Percentiles rank a stretch among this genome's conserved stretches.
Evolutionary conservation across 73 alveolate species (phyloP).

Genomic region (Paramecium pentaurelia): DNA sequence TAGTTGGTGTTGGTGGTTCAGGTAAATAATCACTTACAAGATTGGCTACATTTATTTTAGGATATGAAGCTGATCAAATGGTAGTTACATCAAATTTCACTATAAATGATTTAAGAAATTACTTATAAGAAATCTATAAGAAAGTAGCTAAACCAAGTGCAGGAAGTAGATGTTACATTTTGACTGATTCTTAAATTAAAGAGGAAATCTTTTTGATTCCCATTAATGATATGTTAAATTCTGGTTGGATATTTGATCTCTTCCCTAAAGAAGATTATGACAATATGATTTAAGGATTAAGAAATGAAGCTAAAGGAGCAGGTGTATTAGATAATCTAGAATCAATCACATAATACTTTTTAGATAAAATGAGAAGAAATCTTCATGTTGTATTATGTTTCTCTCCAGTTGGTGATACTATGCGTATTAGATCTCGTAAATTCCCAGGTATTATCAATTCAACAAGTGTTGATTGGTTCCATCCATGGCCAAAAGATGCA

Average conservation of each 20-base stretch:
- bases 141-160: constrained; percentile 98
- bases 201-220: constrained; percentile 98
- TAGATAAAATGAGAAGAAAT: constrained; percentile 96
- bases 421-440: constrained; percentile 96
- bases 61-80: constrained; percentile 67
- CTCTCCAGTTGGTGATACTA: constrained; percentile 99
- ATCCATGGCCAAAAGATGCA: constrained; percentile 99
- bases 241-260: constrained; percentile 97
- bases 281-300: constrained; percentile 85
- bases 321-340: constrained; percentile 76
- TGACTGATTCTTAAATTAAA: constrained; percentile 97
- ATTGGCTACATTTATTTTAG: constrained; percentile 83
- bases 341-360: constrained; percentile 74
- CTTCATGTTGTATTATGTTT: constrained; percentile 99
- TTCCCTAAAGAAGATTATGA: constrained; percentile 96
- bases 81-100: constrained; percentile 94
- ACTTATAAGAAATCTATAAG: constrained; percentile 95
- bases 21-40: constrained; percentile 99
- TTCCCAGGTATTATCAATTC: constrained; percentile 99
- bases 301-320: constrained; percentile 94
- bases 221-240: constrained; percentile 98
- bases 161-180: constrained; percentile 89
- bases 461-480: constrained; percentile 98
- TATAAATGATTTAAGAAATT: constrained; percentile 96
- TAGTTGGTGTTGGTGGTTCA: constrained; percentile 99